These are phyloP conservation scores for Papiliotrema terrestris DNA, from an alignment of 1,284 basidiomycete genomes.

Conservation along the genomic window DNA sequence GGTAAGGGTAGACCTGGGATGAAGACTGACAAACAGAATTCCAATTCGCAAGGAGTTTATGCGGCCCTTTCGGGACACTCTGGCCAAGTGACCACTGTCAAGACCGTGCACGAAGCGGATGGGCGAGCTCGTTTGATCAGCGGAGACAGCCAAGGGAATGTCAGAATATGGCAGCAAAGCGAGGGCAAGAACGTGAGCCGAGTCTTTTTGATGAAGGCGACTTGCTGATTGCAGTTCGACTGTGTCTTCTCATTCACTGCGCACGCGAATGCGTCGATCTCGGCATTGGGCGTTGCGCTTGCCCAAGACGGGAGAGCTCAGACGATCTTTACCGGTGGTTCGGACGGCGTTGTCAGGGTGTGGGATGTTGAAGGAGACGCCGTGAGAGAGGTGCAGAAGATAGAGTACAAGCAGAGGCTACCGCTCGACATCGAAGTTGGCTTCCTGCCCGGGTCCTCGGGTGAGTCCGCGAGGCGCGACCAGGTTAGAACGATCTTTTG, in stretches of 20 bases:
- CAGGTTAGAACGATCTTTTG: neutral
- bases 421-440: conserved; percentile 67
- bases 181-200: conserved; percentile 10
- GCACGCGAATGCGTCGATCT: conserved; percentile 64
- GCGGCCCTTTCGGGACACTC: conserved; percentile 71
- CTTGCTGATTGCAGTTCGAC: conserved; percentile 56
- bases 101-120: conserved; percentile 52
- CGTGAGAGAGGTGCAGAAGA: conserved; percentile 52
- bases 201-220: conserved; percentile 8
- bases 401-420: conserved; percentile 66
- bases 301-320: conserved; percentile 32
- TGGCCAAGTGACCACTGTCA: conserved; percentile 70
- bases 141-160: conserved; percentile 67
- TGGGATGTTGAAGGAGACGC: conserved; percentile 54
- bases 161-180: conserved; percentile 44
- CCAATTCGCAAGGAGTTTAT: conserved; percentile 54
- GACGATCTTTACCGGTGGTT: conserved; percentile 67
- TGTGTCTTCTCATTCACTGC: conserved; percentile 54
- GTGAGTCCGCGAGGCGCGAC: no score
- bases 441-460: conserved; percentile 62
- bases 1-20: conserved; percentile 43
- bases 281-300: conserved; percentile 56
- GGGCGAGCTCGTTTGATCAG: conserved; percentile 53
- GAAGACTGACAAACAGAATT: conserved; percentile 1
- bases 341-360: conserved; percentile 69